phyloP scores from a whole-genome alignment of 495 filamentous ascomycete genomes.

The Hyaloscypha finlandica region DNA sequence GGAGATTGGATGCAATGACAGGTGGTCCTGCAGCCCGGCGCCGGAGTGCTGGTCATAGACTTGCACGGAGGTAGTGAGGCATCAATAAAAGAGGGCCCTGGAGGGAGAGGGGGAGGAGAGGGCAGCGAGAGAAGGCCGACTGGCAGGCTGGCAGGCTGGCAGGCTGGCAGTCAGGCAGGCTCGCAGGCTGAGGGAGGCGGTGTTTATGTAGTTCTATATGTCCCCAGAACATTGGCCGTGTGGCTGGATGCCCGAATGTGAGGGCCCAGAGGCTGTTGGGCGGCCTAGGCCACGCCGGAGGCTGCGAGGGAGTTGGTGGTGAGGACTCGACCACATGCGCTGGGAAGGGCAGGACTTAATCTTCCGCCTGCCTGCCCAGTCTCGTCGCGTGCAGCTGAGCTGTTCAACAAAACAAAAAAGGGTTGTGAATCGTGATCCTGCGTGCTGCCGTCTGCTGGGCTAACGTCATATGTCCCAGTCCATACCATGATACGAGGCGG shows the following conservation, averaged over 20 bases:
- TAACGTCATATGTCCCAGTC: slow-evolving; percentile 8
- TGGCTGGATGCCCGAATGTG: neutral
- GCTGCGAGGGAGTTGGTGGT: neutral
- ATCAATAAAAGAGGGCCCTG: slow-evolving; percentile 9
- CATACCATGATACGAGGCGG: neutral
- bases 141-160: neutral
- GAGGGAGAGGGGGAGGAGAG: neutral
- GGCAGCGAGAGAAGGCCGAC: no score
- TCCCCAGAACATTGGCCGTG: neutral
- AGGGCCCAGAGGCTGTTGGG: neutral
- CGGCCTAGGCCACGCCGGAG: neutral
- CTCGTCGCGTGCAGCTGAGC: neutral
- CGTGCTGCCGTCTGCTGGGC: neutral
- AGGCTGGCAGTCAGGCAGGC: neutral
- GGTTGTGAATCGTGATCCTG: neutral
- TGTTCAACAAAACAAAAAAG: neutral
- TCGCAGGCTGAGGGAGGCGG: neutral
- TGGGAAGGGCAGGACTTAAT: neutral
- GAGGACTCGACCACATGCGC: slow-evolving; percentile 7
- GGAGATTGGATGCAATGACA: slow-evolving; percentile 13
- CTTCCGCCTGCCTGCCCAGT: neutral
- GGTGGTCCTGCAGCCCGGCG: slow-evolving; percentile 2
- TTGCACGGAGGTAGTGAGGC: slow-evolving; percentile 7
- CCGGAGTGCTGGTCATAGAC: slow-evolving; percentile 10
- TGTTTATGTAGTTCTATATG: neutral